Conservation (phyloP, 208 protist species). For the Leishmania tarentolae region DNA sequence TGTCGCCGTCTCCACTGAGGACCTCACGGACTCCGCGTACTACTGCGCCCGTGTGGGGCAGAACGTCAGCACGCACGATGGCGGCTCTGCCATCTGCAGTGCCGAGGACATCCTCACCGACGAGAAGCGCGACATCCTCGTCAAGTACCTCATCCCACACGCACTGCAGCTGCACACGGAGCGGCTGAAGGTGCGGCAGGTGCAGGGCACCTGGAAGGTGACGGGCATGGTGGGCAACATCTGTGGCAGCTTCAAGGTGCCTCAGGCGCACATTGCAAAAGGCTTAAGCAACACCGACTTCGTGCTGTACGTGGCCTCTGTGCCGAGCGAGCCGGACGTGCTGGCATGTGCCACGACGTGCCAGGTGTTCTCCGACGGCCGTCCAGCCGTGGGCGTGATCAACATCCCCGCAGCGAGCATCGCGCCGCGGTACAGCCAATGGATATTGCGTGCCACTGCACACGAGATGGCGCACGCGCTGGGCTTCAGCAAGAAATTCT, state of each 20-base stretch:
- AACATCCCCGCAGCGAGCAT: conserved; percentile 50
- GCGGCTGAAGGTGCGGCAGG: conserved; percentile 43
- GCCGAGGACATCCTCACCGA: conserved; percentile 51
- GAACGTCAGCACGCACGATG: no score
- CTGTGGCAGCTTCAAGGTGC: conserved; percentile 6
- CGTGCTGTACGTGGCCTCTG: conserved; percentile 57
- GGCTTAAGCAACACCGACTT: conserved; percentile 55
- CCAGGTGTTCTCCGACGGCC: conserved; percentile 10
- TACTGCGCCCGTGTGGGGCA: no score
- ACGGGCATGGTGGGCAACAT: not conserved
- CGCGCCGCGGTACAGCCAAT: not conserved
- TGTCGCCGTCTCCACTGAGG: no score
- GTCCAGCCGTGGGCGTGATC: conserved; percentile 37
- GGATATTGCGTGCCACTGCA: conserved; percentile 15
- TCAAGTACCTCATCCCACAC: conserved; percentile 38
- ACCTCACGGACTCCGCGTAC: no score
- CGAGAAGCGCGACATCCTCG: conserved; percentile 35
- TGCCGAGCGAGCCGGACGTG: not conserved
- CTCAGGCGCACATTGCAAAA: conserved; percentile 29
- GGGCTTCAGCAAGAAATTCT: conserved; percentile 51
- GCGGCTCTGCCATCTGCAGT: no score
- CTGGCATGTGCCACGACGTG: conserved; percentile 52
- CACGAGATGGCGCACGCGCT: conserved; percentile 89
- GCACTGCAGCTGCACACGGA: conserved; percentile 50
- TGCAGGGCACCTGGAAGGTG: conserved; percentile 23